Evolutionary conservation across 1,139 yeast species (phyloP).

Genomic region (Yamadazyma sp.): DNA sequence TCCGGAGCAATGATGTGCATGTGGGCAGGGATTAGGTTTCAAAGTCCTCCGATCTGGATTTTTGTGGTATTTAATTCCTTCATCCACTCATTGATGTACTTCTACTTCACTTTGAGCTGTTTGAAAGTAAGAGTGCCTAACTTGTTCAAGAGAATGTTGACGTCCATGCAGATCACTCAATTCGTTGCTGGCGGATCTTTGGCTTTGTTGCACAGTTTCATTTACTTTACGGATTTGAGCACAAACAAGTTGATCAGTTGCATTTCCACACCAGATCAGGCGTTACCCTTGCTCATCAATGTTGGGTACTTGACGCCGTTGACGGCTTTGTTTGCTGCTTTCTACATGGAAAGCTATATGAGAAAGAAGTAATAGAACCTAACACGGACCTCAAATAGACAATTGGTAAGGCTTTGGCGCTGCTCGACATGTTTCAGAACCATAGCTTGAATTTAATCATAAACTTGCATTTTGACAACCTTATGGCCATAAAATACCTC

Average conservation of each 20-base stretch:
- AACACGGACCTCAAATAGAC: too few species aligned
- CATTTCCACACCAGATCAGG: conserved; percentile 60
- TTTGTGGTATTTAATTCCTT: conserved; percentile 78
- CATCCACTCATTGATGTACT: conserved; percentile 73
- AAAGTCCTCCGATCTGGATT: conserved; percentile 79
- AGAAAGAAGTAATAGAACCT: conserved; percentile 20
- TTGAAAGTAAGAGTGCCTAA: conserved; percentile 61
- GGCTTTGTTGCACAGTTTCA: conserved; percentile 63
- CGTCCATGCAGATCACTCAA: conserved; percentile 71
- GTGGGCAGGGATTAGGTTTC: conserved; percentile 78
- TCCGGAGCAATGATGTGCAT: conserved; percentile 82
- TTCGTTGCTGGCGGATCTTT: conserved; percentile 70
- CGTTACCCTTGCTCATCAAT: conserved; percentile 62
- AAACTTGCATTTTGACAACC: too few species aligned
- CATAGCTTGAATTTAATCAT: too few species aligned
- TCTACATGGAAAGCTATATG: conserved; percentile 66
- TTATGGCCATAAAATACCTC: too few species aligned
- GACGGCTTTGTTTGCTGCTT: conserved; percentile 68
- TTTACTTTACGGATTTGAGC: conserved; percentile 55
- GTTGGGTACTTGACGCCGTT: conserved; percentile 69
- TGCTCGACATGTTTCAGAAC: too few species aligned
- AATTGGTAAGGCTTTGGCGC: too few species aligned
- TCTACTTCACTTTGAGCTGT: conserved; percentile 66
- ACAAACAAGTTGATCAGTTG: conserved; percentile 51
- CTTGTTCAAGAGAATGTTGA: conserved; percentile 57